These are phyloP conservation scores for Byssoonygena ceratinophila DNA, from an alignment of 2,329 filamentous ascomycete genomes.

Conservation along the genomic window DNA sequence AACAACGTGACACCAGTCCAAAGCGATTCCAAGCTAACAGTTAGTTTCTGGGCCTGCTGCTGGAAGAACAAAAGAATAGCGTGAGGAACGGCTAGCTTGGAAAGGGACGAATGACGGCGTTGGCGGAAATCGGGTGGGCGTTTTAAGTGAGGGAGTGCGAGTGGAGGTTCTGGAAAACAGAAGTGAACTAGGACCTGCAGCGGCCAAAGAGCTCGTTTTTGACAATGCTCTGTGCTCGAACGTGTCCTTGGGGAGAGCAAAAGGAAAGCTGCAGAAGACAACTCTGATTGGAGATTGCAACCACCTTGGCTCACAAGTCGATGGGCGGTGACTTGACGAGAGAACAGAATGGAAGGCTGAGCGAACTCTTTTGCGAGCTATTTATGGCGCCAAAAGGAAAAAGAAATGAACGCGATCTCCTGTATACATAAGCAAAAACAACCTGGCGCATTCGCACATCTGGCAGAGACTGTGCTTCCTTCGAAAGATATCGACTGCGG, in stretches of 20 bases:
- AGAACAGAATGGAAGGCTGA: constrained; percentile 3
- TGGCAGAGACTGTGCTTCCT: neutral
- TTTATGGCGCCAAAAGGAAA: neutral
- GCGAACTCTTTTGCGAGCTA: neutral
- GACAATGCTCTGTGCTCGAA: neutral
- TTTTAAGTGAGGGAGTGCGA: neutral
- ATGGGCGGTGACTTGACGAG: neutral
- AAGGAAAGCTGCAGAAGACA: neutral
- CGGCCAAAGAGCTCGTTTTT: neutral
- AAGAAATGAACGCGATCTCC: neutral
- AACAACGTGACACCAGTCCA: neutral
- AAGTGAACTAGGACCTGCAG: neutral
- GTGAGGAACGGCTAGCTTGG: neutral
- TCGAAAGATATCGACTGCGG: neutral
- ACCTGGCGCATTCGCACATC: neutral
- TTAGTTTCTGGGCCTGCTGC: neutral
- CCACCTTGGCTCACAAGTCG: neutral
- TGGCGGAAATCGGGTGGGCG: neutral
- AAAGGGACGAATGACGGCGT: neutral
- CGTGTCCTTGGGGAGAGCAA: neutral
- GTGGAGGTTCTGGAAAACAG: neutral
- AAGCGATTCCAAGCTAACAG: neutral
- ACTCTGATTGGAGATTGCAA: neutral
- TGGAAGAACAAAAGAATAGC: neutral
- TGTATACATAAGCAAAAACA: neutral